These are phyloP conservation scores for Coemansia sp. DNA, from an alignment of 192 early-diverging fungal genomes.

Conservation along the genomic window DNA sequence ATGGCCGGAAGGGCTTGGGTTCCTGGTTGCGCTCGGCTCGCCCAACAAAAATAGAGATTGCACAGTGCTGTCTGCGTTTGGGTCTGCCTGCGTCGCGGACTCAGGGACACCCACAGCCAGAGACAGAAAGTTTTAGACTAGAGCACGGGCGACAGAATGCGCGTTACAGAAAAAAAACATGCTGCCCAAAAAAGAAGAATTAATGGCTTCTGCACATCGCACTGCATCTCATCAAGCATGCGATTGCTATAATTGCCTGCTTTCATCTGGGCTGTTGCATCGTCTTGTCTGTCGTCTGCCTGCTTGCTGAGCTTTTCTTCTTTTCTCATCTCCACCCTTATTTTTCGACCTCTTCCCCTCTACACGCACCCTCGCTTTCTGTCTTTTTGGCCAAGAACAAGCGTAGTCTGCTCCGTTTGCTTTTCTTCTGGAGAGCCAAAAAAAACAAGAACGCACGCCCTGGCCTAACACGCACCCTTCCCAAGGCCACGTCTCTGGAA, in stretches of 20 bases:
- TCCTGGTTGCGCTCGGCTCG: no score
- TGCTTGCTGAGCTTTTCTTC: background rate
- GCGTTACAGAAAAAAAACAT: background rate
- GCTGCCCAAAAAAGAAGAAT: slow-evolving; percentile 6
- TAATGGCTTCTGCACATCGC: slow-evolving; percentile 7
- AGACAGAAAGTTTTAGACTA: background rate
- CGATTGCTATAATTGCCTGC: background rate
- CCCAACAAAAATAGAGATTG: background rate
- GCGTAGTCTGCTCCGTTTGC: background rate
- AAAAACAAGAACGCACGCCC: background rate
- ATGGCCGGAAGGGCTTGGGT: no score
- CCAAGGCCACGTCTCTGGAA: background rate
- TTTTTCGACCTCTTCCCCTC: slow-evolving; percentile 1
- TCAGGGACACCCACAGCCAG: no score
- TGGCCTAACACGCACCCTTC: background rate
- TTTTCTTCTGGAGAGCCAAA: slow-evolving; percentile 5
- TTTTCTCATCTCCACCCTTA: slow-evolving; percentile 4
- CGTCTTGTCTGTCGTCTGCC: background rate
- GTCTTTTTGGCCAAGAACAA: slow-evolving; percentile 3
- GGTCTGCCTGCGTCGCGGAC: no score
- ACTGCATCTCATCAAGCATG: background rate
- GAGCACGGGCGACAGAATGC: background rate
- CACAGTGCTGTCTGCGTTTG: background rate
- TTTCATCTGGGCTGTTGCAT: background rate
- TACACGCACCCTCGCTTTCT: background rate